A percentile compares a stretch with the other conserved stretches of the same genome.
phyloP scores from a whole-genome alignment of 768 basidiomycete genomes.

The Boletus reticulatus region DNA sequence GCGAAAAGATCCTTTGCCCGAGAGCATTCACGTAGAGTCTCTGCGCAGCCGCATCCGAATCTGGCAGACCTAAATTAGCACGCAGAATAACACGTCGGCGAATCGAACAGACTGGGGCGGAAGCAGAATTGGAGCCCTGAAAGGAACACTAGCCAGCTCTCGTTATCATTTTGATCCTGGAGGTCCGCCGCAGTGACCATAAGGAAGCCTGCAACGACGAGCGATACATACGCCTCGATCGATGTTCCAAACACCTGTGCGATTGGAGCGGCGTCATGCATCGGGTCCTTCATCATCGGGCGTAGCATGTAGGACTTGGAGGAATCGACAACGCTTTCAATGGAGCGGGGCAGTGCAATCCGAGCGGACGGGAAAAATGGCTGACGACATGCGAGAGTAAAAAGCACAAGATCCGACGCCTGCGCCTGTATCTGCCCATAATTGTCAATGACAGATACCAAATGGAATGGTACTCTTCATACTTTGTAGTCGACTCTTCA shows the following conservation, averaged over 20 bases:
- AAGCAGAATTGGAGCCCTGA: constrained; percentile 45
- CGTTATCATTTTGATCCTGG: constrained; percentile 38
- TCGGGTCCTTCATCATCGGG: constrained; percentile 50
- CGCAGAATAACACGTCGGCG: neutral
- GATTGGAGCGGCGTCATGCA: constrained; percentile 21
- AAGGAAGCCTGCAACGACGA: constrained; percentile 52
- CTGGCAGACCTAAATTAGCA: constrained; percentile 30
- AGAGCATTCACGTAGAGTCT: constrained; percentile 43
- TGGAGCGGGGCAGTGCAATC: constrained; percentile 48
- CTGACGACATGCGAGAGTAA: constrained; percentile 76
- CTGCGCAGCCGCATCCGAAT: constrained; percentile 37
- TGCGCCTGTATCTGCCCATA: constrained; percentile 59
- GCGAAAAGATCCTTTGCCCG: constrained; percentile 53
- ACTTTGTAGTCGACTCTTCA: constrained; percentile 44
- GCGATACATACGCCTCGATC: constrained; percentile 32
- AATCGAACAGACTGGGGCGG: constrained; percentile 40
- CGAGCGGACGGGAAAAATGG: constrained; percentile 47
- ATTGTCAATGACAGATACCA: constrained; percentile 20
- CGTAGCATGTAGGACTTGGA: constrained; percentile 53
- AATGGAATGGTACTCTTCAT: constrained; percentile 31
- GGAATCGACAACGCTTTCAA: constrained; percentile 40
- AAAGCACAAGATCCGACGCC: constrained; percentile 68
- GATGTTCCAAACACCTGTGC: constrained; percentile 39
- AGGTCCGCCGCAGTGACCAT: constrained; percentile 42
- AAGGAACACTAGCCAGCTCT: constrained; percentile 52